These are phyloP conservation scores for Hansenula sp. DNA, from an alignment of 1,139 yeast species.

Conservation along the genomic window DNA sequence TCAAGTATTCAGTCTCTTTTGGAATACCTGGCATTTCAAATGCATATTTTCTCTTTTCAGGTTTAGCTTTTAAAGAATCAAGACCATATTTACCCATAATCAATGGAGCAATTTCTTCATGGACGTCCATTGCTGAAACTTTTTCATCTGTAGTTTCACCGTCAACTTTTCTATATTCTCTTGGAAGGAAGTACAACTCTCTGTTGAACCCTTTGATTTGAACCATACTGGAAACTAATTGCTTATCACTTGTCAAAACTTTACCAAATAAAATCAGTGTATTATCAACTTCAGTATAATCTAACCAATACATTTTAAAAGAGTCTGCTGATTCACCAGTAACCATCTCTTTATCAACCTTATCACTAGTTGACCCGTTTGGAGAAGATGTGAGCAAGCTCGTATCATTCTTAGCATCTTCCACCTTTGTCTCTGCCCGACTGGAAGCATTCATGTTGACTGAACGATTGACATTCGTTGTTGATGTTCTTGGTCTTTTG, in stretches of 20 bases:
- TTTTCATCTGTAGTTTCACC: slow-evolving; percentile 38
- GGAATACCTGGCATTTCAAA: slow-evolving; percentile 85
- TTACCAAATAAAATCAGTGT: slow-evolving; percentile 82
- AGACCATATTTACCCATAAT: slow-evolving; percentile 62
- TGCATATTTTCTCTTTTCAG: slow-evolving; percentile 76
- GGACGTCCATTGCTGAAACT: slow-evolving; percentile 60
- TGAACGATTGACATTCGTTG: slow-evolving; percentile 28
- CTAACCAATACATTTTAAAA: slow-evolving; percentile 85
- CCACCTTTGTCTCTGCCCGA: not conserved
- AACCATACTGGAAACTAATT: slow-evolving; percentile 69
- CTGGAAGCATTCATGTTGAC: slow-evolving; percentile 19
- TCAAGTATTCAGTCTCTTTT: slow-evolving; percentile 72
- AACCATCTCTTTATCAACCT: slow-evolving; percentile 43
- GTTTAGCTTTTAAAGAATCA: slow-evolving; percentile 60
- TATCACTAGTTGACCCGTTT: slow-evolving; percentile 32
- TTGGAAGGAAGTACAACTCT: slow-evolving; percentile 76
- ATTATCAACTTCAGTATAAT: slow-evolving; percentile 74
- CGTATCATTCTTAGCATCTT: slow-evolving; percentile 2
- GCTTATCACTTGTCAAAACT: slow-evolving; percentile 47
- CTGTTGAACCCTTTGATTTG: slow-evolving; percentile 69
- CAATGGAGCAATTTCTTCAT: slow-evolving; percentile 68
- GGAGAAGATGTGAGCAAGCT: slow-evolving; percentile 15
- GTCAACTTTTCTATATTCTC: slow-evolving; percentile 37
- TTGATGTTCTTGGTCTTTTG: slow-evolving; percentile 29
- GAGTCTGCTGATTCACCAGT: slow-evolving; percentile 33